These are phyloP conservation scores for Mycena leptocephala DNA, from an alignment of 768 basidiomycete species.

Conservation along the genomic window DNA sequence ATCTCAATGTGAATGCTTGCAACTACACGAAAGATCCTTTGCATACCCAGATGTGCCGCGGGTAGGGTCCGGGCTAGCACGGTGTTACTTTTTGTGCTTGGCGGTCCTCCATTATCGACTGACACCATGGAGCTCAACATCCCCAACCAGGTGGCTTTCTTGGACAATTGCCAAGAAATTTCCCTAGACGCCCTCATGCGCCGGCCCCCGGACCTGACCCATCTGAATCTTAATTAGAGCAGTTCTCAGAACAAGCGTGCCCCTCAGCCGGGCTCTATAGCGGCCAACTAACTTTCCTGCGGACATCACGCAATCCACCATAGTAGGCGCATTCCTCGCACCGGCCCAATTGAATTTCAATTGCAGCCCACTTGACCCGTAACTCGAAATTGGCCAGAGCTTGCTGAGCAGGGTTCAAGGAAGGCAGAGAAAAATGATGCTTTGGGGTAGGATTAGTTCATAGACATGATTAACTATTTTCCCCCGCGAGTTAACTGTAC, in stretches of 20 bases:
- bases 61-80: too few relatives aligned
- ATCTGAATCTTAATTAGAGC: not conserved
- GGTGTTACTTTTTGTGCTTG: not conserved
- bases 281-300: not conserved
- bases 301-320: not conserved
- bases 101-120: not conserved
- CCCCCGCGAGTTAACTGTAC: conserved; percentile 5
- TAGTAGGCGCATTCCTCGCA: not conserved
- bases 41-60: too few relatives aligned
- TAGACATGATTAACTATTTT: too few relatives aligned
- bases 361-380: too few relatives aligned
- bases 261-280: not conserved
- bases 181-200: too few relatives aligned
- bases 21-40: too few relatives aligned
- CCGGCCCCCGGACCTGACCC: not conserved
- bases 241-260: not conserved
- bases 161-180: too few relatives aligned
- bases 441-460: too few relatives aligned
- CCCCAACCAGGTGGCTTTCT: not conserved
- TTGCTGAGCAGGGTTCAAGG: too few relatives aligned
- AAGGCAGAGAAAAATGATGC: too few relatives aligned
- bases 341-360: not conserved
- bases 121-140: not conserved
- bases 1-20: too few relatives aligned
- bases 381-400: too few relatives aligned